Evolutionary conservation across 768 basidiomycete genomes (phyloP).

Genomic region (Leccinum obscurum): DNA sequence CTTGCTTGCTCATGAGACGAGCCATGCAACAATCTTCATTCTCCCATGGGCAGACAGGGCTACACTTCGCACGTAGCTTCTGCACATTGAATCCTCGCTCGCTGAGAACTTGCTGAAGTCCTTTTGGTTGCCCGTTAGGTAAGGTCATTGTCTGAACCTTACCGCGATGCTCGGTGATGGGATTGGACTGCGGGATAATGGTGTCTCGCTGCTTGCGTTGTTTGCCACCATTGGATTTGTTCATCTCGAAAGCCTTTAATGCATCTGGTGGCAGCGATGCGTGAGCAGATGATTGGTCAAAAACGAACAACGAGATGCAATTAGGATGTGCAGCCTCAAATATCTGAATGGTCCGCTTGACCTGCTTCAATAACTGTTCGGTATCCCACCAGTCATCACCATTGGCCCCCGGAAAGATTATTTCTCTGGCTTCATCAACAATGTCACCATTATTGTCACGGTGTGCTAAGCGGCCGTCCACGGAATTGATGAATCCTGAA

Average conservation of each 20-base stretch:
- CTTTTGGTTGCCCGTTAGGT: background rate
- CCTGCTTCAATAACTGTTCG: conserved; percentile 3
- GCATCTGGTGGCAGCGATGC: conserved; percentile 20
- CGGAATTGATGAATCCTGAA: conserved; percentile 41
- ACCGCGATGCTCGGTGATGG: background rate
- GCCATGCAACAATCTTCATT: background rate
- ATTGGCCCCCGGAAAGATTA: conserved; percentile 25
- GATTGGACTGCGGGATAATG: background rate
- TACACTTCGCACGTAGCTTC: background rate
- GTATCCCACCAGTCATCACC: conserved; percentile 13
- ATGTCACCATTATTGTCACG: conserved; percentile 22
- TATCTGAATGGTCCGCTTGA: conserved; percentile 16
- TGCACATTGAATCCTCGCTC: background rate
- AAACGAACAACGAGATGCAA: conserved; percentile 14
- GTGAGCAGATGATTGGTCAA: conserved; percentile 15
- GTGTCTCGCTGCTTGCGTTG: conserved; percentile 12
- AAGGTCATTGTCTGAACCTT: background rate
- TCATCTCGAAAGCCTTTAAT: conserved; percentile 29
- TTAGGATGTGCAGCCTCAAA: conserved; percentile 30
- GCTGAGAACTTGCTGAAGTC: background rate
- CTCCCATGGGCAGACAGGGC: background rate
- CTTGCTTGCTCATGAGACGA: background rate
- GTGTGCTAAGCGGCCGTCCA: conserved; percentile 31
- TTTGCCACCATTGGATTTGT: conserved; percentile 21
- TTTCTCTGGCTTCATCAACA: conserved; percentile 22